These are phyloP conservation scores for Tubosaeta brunneosetosa DNA, from an alignment of 768 basidiomycete species.

Conservation along the genomic window DNA sequence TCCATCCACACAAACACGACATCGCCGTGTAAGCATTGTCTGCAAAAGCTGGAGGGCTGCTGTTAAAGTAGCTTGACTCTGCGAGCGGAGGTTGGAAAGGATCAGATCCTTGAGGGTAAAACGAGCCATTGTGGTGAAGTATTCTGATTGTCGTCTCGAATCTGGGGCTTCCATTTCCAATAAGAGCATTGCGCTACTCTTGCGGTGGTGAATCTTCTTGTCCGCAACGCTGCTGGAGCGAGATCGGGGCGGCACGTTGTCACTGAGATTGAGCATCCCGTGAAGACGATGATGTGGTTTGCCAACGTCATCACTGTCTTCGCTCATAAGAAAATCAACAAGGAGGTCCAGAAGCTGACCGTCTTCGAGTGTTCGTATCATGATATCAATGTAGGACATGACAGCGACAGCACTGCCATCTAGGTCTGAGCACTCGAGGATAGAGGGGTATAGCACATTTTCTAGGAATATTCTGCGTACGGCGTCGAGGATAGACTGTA, in stretches of 20 bases:
- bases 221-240: constrained; percentile 28
- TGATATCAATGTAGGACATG: constrained; percentile 90
- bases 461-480: constrained; percentile 85
- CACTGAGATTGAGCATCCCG: constrained; percentile 40
- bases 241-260: constrained; percentile 32
- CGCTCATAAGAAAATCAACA: constrained; percentile 76
- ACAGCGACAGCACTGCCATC: constrained; percentile 98
- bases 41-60: constrained; percentile 80
- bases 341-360: constrained; percentile 67
- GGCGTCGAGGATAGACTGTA: constrained; percentile 77
- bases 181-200: constrained; percentile 89
- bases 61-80: constrained; percentile 57
- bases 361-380: constrained; percentile 68
- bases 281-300: constrained; percentile 40
- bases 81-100: constrained; percentile 70
- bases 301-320: constrained; percentile 70
- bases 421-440: constrained; percentile 85
- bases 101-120: constrained; percentile 92
- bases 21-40: constrained; percentile 67
- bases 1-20: constrained; percentile 57
- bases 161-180: constrained; percentile 80
- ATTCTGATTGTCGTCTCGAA: constrained; percentile 65
- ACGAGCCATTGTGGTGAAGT: constrained; percentile 82
- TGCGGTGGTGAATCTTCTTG: constrained; percentile 54
- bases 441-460: constrained; percentile 88